A percentile compares a stretch with the other conserved stretches of the same genome.
Evolutionary conservation across 805 yeast genomes (phyloP).

Genomic region (Saturnispora besseyi): DNA sequence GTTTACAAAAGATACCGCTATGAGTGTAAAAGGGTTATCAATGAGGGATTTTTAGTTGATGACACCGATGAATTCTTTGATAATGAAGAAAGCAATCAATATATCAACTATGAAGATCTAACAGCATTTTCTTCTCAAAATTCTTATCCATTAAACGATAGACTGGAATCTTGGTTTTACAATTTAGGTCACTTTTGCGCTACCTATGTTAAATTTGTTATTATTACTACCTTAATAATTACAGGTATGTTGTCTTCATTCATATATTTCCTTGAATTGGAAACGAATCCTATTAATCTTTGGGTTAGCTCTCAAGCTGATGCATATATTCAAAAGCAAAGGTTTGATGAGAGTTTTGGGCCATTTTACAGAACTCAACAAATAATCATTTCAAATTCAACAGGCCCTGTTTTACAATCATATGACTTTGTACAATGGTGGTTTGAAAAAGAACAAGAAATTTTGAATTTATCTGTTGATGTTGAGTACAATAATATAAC

Average conservation of each 20-base stretch:
- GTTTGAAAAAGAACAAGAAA: constrained; percentile 65
- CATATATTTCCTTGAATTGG: constrained; percentile 45
- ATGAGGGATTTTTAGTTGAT: constrained; percentile 7
- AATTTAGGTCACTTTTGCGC: constrained; percentile 54
- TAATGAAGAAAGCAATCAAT: not conserved
- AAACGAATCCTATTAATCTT: constrained; percentile 68
- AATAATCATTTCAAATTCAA: constrained; percentile 58
- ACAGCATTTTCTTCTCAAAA: constrained; percentile 19
- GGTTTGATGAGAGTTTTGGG: constrained; percentile 75
- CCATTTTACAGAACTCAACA: constrained; percentile 90
- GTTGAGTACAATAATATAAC: constrained; percentile 2
- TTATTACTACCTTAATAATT: constrained; percentile 34
- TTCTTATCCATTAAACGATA: constrained; percentile 41
- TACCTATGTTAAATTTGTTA: constrained; percentile 43
- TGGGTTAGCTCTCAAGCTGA: constrained; percentile 84
- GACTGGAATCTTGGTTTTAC: constrained; percentile 40
- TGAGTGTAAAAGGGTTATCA: not conserved
- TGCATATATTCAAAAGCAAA: constrained; percentile 56
- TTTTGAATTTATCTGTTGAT: constrained; percentile 28
- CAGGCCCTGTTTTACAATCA: constrained; percentile 52
- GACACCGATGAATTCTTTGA: constrained; percentile 9
- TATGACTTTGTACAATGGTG: constrained; percentile 80
- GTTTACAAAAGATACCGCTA: not conserved
- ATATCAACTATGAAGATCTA: constrained; percentile 4
- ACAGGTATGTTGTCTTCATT: constrained; percentile 45